Evolutionary conservation across 2,329 filamentous ascomycete genomes (phyloP).

Genomic region (Microsporum canis): DNA sequence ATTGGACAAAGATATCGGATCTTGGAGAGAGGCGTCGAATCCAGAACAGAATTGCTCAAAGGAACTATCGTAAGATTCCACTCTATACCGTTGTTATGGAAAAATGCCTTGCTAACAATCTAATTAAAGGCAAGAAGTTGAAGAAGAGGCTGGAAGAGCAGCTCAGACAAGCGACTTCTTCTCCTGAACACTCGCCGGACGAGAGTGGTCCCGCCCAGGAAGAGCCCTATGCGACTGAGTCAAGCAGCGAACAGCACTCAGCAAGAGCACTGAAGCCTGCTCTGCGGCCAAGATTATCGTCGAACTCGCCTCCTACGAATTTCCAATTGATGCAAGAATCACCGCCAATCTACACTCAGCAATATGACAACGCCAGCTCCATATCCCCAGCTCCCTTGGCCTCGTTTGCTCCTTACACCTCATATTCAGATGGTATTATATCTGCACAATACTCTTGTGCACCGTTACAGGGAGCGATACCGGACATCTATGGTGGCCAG

Average conservation of each 20-base stretch:
- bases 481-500: neutral
- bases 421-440: neutral
- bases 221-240: neutral
- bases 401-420: neutral
- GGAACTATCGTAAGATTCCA: conserved; percentile 3
- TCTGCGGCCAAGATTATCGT: conserved; percentile 45
- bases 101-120: neutral
- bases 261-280: conserved; percentile 28
- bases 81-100: neutral
- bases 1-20: conserved; percentile 99
- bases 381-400: neutral
- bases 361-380: neutral
- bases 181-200: conserved; percentile 48
- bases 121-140: conserved; percentile 48
- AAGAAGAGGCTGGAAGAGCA: conserved; percentile 57
- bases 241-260: conserved; percentile 21
- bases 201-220: conserved; percentile 17
- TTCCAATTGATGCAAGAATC: neutral
- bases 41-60: conserved; percentile 8
- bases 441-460: neutral
- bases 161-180: conserved; percentile 49
- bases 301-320: conserved; percentile 33
- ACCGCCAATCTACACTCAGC: neutral
- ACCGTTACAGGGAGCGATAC: neutral
- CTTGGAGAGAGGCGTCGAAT: conserved; percentile 44